Percentiles rank a stretch among this genome's conserved stretches.
Evolutionary conservation across 73 alveolate species (phyloP).

Genomic region (Durusdinium trenchii): DNA sequence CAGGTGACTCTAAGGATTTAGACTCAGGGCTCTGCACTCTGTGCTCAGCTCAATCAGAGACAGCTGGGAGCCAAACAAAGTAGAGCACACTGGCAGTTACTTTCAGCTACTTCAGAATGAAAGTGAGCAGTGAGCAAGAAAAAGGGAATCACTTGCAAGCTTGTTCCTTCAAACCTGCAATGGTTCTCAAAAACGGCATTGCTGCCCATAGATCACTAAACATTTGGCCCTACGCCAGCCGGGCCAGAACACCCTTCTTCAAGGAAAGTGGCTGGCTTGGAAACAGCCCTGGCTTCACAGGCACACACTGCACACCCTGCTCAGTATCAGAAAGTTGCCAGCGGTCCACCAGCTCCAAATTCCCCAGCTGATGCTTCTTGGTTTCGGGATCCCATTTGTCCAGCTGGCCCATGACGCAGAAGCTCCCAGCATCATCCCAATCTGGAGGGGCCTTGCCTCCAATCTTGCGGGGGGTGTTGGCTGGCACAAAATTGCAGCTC

Average conservation of each 20-base stretch:
- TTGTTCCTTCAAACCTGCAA: background rate
- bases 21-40: too few relatives aligned
- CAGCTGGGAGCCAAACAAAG: background rate
- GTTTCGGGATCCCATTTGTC: background rate
- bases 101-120: background rate
- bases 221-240: background rate
- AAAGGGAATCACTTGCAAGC: background rate
- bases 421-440: constrained; percentile 7
- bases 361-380: background rate
- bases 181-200: background rate
- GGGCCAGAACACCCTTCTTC: background rate
- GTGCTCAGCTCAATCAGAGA: background rate
- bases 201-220: too few relatives aligned
- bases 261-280: background rate
- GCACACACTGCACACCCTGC: background rate
- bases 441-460: background rate
- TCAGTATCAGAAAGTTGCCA: background rate
- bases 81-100: background rate
- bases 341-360: background rate
- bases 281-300: background rate
- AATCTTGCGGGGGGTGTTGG: background rate
- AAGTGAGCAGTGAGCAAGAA: background rate
- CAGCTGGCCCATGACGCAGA: background rate
- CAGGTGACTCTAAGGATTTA: too few relatives aligned
- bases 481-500: background rate